Percentiles rank a stretch among this genome's conserved stretches.
Evolutionary conservation across 208 protist genomes (phyloP).

Genomic region (Crithidia mellificae): DNA sequence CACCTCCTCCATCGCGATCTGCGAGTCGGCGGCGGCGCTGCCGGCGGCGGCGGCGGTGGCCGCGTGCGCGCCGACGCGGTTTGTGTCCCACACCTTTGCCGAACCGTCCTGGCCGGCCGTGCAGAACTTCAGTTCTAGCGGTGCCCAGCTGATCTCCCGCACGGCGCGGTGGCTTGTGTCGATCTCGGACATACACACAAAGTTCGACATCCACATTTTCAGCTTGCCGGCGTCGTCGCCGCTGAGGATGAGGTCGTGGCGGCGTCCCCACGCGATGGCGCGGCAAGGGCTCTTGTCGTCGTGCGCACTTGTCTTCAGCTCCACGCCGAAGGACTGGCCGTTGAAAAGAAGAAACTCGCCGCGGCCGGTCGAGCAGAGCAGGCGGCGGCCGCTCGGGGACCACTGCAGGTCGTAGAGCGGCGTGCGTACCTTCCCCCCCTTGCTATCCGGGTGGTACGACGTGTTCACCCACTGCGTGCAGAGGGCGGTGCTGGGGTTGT

Average conservation of each 20-base stretch:
- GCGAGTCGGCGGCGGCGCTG: constrained; percentile 1
- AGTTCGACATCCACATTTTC: constrained; percentile 84
- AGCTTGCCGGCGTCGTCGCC: constrained; percentile 82
- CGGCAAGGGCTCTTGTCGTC: constrained; percentile 76
- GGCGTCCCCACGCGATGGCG: constrained; percentile 79
- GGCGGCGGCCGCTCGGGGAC: constrained; percentile 77
- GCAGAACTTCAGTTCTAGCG: constrained; percentile 83
- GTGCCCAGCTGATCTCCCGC: constrained; percentile 77
- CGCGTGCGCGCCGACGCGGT: constrained; percentile 44
- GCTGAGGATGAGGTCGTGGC: constrained; percentile 80
- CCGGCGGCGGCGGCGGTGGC: constrained; percentile 1
- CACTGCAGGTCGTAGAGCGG: constrained; percentile 76
- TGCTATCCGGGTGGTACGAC: constrained; percentile 83
- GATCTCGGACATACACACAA: constrained; percentile 79
- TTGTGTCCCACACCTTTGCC: constrained; percentile 84
- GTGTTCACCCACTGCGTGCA: constrained; percentile 91
- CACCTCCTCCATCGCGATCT: constrained; percentile 61
- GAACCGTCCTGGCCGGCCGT: constrained; percentile 84
- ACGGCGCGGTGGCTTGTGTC: constrained; percentile 82
- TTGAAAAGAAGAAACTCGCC: constrained; percentile 91
- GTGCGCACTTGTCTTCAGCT: constrained; percentile 87
- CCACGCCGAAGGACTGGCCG: constrained; percentile 84
- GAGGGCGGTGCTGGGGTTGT: constrained; percentile 83
- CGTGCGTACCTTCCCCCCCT: constrained; percentile 50
- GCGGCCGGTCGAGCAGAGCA: constrained; percentile 76